phyloP scores from a whole-genome alignment of 1,139 yeast genomes.

The Hyphopichia wangnamkhiaoensis region DNA sequence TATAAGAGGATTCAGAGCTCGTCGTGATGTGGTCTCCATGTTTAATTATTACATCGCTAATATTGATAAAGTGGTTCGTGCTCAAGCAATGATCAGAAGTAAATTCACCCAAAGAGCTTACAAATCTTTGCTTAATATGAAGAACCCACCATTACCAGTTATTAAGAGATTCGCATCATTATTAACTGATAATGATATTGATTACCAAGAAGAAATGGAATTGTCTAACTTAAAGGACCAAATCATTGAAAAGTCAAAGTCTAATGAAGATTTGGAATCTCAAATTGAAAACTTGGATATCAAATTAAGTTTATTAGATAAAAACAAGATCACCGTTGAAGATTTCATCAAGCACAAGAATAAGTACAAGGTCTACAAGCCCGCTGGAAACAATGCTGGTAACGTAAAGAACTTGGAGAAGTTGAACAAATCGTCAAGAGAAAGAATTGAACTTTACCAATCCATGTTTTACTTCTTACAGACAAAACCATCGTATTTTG shows the following conservation, averaged over 20 bases:
- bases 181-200: conserved; percentile 72
- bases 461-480: conserved; percentile 81
- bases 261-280: conserved; percentile 68
- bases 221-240: conserved; percentile 68
- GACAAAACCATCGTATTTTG: conserved; percentile 77
- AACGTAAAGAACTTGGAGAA: conserved; percentile 27
- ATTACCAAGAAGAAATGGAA: conserved; percentile 74
- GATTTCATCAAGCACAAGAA: conserved; percentile 65
- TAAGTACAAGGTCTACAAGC: conserved; percentile 27
- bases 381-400: conserved; percentile 14
- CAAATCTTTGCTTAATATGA: conserved; percentile 63
- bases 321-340: conserved; percentile 77
- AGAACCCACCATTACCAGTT: conserved; percentile 76
- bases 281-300: conserved; percentile 80
- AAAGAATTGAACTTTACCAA: conserved; percentile 64
- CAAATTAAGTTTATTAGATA: conserved; percentile 74
- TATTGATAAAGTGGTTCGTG: conserved; percentile 57
- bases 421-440: conserved; percentile 38
- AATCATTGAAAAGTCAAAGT: conserved; percentile 61
- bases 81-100: conserved; percentile 76
- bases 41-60: conserved; percentile 56
- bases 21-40: conserved; percentile 40
- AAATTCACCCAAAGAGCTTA: conserved; percentile 73
- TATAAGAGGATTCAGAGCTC: conserved; percentile 45
- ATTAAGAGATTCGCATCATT: conserved; percentile 77